Percentiles rank a stretch among this genome's conserved stretches.
Conservation (phyloP, 345 rosid genomes). For the Pelargonium nanum region DNA sequence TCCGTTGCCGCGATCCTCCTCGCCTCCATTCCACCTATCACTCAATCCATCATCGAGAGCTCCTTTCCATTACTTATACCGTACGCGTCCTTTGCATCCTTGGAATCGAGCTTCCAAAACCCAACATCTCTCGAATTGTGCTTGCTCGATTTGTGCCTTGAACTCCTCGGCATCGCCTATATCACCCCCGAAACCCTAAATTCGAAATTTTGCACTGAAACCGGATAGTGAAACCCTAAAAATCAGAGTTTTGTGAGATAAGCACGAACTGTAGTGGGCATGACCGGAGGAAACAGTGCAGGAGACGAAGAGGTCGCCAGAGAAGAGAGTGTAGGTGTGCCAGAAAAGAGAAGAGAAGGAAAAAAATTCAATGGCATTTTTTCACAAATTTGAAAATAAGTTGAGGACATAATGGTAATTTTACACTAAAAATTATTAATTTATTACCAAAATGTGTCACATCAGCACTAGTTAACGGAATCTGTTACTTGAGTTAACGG, state of each 20-base stretch:
- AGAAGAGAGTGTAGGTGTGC: neutral
- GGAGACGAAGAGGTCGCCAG: constrained; percentile 17
- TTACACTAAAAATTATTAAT: too few species aligned
- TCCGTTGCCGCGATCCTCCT: constrained; percentile 38
- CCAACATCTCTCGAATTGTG: constrained; percentile 57
- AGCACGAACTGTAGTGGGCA: constrained; percentile 6
- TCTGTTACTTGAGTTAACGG: too few species aligned
- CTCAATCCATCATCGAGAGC: constrained; percentile 31
- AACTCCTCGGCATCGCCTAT: constrained; percentile 66
- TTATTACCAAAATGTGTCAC: too few species aligned
- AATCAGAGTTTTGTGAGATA: neutral
- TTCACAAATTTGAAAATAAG: too few species aligned
- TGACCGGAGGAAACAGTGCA: constrained; percentile 5
- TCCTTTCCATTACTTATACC: constrained; percentile 51
- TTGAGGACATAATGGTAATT: too few species aligned
- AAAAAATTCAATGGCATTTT: too few species aligned
- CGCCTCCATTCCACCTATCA: constrained; percentile 78
- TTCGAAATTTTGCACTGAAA: neutral
- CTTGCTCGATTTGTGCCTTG: constrained; percentile 94
- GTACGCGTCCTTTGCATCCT: constrained; percentile 37
- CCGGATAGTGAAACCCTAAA: constrained; percentile 2
- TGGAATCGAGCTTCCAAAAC: constrained; percentile 53
- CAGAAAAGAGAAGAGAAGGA: too few species aligned
- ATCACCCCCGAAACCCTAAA: constrained; percentile 17
- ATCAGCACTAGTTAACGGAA: too few species aligned